Conservation (phyloP, 306 rosid genomes). For the Trifolium subterraneum region DNA sequence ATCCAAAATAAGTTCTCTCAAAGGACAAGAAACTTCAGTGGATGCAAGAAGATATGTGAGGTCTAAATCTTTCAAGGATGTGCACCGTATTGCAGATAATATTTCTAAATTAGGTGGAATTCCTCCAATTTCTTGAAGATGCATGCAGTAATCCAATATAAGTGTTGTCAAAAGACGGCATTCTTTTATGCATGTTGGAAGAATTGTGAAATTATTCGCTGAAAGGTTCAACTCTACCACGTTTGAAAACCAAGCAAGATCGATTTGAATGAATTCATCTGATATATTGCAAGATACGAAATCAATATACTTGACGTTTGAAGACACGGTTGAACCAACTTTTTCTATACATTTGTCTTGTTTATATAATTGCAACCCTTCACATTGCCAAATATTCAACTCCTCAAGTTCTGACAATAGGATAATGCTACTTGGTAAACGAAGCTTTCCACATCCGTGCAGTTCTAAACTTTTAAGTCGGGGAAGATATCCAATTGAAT, state of each 20-base stretch:
- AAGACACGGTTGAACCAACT: background rate
- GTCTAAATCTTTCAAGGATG: constrained; percentile 7
- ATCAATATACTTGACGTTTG: constrained; percentile 1
- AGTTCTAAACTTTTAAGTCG: background rate
- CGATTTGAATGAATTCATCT: background rate
- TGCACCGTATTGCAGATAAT: constrained; percentile 16
- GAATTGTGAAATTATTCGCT: background rate
- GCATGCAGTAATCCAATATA: background rate
- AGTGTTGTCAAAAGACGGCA: background rate
- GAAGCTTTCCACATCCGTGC: constrained; percentile 5
- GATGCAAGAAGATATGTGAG: background rate
- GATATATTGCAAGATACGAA: constrained; percentile 2
- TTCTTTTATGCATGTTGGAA: constrained; percentile 3
- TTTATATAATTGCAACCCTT: background rate
- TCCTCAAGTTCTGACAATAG: background rate
- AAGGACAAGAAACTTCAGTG: background rate
- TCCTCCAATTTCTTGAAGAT: constrained; percentile 12
- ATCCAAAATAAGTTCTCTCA: constrained; percentile 1
- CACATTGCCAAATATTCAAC: constrained; percentile 19
- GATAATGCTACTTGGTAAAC: background rate
- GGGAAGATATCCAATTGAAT: background rate
- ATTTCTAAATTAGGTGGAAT: constrained; percentile 21
- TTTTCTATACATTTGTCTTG: background rate
- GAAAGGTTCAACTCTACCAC: background rate
- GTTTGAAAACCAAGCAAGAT: background rate